Evolutionary conservation across 768 basidiomycete species (phyloP).

Genomic region (Dioszegia hungarica): DNA sequence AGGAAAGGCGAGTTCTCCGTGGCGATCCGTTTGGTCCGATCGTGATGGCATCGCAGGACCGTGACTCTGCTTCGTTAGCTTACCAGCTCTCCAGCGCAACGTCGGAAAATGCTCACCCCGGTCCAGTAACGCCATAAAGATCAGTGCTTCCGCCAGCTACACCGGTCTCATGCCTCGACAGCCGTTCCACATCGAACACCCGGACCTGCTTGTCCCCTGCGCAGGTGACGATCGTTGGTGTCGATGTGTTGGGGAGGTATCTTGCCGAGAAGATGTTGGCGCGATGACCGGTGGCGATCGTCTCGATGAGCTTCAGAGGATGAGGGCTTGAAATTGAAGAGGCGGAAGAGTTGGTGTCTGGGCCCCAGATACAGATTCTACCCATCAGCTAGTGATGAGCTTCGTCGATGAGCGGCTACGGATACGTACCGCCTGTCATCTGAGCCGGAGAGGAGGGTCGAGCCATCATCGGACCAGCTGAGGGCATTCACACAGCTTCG

Average conservation of each 20-base stretch:
- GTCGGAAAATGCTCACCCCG: slow-evolving; percentile 30
- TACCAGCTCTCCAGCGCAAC: not conserved
- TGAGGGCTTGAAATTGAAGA: slow-evolving; percentile 29
- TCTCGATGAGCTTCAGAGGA: slow-evolving; percentile 62
- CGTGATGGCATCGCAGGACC: slow-evolving; percentile 63
- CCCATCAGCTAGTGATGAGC: not conserved
- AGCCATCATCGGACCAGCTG: slow-evolving; percentile 47
- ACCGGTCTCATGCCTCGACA: slow-evolving; percentile 47
- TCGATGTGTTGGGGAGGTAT: slow-evolving; percentile 62
- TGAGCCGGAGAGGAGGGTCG: slow-evolving; percentile 43
- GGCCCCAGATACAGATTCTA: slow-evolving; percentile 74
- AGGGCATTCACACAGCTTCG: slow-evolving; percentile 49
- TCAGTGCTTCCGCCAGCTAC: slow-evolving; percentile 1
- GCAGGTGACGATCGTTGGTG: slow-evolving; percentile 64
- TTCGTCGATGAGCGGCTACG: not conserved
- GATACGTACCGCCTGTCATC: slow-evolving; percentile 44
- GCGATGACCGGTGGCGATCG: slow-evolving; percentile 73
- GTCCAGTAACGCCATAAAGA: slow-evolving; percentile 20
- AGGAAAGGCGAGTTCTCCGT: slow-evolving; percentile 50
- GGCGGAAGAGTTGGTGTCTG: slow-evolving; percentile 52
- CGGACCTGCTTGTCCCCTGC: slow-evolving; percentile 65
- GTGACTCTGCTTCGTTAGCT: slow-evolving; percentile 19
- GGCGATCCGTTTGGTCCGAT: slow-evolving; percentile 69
- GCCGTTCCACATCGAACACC: slow-evolving; percentile 64
- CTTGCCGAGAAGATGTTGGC: slow-evolving; percentile 81